Evolutionary conservation across 2,329 filamentous ascomycete genomes (phyloP).

Genomic region (Cladosporium sp.): DNA sequence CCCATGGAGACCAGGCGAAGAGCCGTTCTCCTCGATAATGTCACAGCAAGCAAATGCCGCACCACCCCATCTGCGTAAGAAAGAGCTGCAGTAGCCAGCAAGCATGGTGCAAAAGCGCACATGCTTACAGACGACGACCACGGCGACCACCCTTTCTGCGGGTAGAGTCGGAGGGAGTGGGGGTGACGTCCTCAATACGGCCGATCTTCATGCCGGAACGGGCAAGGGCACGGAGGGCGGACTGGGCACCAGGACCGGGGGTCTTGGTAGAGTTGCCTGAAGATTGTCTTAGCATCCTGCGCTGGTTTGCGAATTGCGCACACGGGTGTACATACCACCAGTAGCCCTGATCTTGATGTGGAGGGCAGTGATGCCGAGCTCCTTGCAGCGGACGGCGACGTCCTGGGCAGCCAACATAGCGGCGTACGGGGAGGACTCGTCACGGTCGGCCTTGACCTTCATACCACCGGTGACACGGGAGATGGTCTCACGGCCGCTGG

Average conservation of each 20-base stretch:
- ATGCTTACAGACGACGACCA: slow-evolving; percentile 91
- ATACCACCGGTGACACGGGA: slow-evolving; percentile 99
- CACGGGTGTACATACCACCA: slow-evolving; percentile 62
- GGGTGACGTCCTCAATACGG: slow-evolving; percentile 98
- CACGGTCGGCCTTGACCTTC: slow-evolving; percentile 99
- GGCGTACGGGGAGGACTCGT: slow-evolving; percentile 99
- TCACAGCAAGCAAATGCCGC: slow-evolving; percentile 30
- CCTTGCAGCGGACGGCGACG: slow-evolving; percentile 84
- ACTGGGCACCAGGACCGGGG: slow-evolving; percentile 97
- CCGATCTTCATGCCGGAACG: slow-evolving; percentile 99
- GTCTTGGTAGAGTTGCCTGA: slow-evolving; percentile 98
- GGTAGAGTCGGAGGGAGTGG: slow-evolving; percentile 97
- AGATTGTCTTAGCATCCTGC: slow-evolving; percentile 13
- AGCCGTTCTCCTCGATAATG: slow-evolving; percentile 37
- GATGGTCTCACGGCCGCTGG: slow-evolving; percentile 98
- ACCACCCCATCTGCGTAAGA: slow-evolving; percentile 16
- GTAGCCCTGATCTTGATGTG: slow-evolving; percentile 99
- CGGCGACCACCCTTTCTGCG: slow-evolving; percentile 99
- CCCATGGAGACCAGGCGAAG: slow-evolving; percentile 32
- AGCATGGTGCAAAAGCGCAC: slow-evolving; percentile 16
- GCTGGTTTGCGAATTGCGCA: neutral
- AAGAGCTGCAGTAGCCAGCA: slow-evolving; percentile 12
- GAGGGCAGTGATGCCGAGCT: slow-evolving; percentile 85
- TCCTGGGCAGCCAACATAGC: slow-evolving; percentile 99
- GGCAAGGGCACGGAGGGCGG: slow-evolving; percentile 95